Percentiles rank a stretch among this genome's conserved stretches.
These are phyloP conservation scores for Huntiella moniliformis DNA, from an alignment of 2,329 filamentous ascomycete species.

Conservation along the genomic window DNA sequence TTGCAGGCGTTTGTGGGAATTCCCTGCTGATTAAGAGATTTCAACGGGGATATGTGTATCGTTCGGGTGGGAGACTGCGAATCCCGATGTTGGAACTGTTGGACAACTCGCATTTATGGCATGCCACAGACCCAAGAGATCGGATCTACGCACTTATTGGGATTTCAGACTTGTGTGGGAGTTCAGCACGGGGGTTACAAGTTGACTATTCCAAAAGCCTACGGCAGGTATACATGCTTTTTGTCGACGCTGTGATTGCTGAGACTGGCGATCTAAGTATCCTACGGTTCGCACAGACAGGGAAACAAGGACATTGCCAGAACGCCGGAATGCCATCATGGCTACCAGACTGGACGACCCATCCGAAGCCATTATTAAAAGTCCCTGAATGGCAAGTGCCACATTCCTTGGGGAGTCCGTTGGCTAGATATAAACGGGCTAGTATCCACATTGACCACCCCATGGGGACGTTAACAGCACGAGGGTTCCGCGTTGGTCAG, in stretches of 20 bases:
- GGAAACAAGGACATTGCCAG: not conserved
- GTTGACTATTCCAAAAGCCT: slow-evolving; percentile 1
- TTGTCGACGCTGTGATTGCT: not conserved
- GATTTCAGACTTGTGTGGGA: slow-evolving; percentile 5
- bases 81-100: slow-evolving; percentile 1
- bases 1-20: not conserved
- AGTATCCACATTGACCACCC: not conserved
- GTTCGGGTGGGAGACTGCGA: not conserved
- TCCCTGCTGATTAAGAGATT: not conserved
- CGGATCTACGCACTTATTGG: slow-evolving; percentile 15
- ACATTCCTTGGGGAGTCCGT: not conserved
- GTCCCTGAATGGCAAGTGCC: not conserved
- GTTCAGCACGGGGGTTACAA: not conserved
- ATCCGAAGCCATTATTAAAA: not conserved
- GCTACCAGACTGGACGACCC: slow-evolving; percentile 4
- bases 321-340: not conserved
- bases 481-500: not conserved
- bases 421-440: not conserved
- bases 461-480: not conserved
- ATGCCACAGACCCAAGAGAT: slow-evolving; percentile 14
- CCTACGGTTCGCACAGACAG: slow-evolving; percentile 1
- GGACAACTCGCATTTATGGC: slow-evolving; percentile 1
- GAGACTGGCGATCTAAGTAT: slow-evolving; percentile 1
- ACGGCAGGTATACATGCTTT: not conserved
- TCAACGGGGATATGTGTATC: not conserved